phyloP scores from a whole-genome alignment of 73 alveolate genomes.

The Paramecium primaurelia region DNA sequence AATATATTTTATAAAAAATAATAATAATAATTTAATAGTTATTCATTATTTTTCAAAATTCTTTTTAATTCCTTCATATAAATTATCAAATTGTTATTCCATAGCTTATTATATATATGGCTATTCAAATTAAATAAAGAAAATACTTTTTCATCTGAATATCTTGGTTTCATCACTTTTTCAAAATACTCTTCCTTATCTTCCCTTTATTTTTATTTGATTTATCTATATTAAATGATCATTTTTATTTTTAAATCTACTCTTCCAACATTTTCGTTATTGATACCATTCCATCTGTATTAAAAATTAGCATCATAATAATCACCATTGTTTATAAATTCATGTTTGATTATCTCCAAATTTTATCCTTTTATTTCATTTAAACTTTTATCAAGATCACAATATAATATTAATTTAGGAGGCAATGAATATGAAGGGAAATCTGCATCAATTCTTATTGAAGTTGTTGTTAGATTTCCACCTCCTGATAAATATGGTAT shows the following conservation, averaged over 20 bases:
- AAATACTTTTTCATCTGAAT: slow-evolving; percentile 20
- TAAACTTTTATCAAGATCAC: background rate
- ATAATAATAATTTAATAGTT: background rate
- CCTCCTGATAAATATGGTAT: background rate
- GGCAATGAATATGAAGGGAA: background rate
- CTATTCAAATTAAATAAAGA: background rate
- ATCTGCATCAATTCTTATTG: background rate
- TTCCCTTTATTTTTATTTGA: background rate
- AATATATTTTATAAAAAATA: no score
- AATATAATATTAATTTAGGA: background rate
- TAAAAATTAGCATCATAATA: background rate
- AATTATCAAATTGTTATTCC: background rate
- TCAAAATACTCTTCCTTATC: slow-evolving; percentile 7
- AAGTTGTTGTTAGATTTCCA: background rate
- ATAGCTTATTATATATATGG: slow-evolving; percentile 1
- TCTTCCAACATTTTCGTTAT: background rate
- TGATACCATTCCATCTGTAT: slow-evolving; percentile 7
- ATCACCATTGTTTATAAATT: background rate
- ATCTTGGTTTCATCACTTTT: background rate
- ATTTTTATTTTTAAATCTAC: background rate
- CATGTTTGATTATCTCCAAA: background rate
- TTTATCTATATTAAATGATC: background rate
- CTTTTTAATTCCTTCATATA: background rate
- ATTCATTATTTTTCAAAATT: background rate
- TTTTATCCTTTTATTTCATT: background rate